Evolutionary conservation across 148 eudicot species (phyloP), one percentile per base, ranked within the genome.

Genomic region (Heliosperma pusillum): DNA sequence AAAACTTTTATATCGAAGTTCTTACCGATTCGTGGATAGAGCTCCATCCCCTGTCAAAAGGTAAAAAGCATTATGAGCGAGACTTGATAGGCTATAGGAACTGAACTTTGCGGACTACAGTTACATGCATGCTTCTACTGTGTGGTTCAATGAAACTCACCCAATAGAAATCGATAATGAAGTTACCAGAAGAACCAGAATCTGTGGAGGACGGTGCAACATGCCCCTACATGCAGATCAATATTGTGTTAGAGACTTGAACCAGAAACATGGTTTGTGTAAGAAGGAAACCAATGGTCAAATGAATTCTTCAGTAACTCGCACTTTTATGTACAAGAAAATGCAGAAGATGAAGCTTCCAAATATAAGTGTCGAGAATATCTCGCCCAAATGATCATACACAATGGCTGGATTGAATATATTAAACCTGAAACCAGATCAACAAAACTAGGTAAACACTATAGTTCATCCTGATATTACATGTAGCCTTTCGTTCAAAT

Each of bases 311-410:
- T 26, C 24, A 26, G 12, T 33, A 74, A 55, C 33, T 11, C 91
- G 52, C 70, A 94, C 98, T 76, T 94, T 94, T 44, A 94, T 79
- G 86, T 89, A 91, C 83, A 94, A 79, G 75, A 91, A 77, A 66
- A 88, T 71, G 66, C 98, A 91, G 77, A 94, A 94, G 82, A 94
- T 70, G 69, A 94, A 81, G 92, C 98, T 94, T 65, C 98, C 98
- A 68, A 91, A 82, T 77, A 94, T 90, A 22, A 94, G 96, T 50
- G 98, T 87, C 29, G 98, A 94, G 75, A 76, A 94, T 74, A 91
- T 91, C 80, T 94, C 97, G 77, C 98, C 98, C 88, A 94, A 73
- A 80, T 89, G 98, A 75, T 94, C 98, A 85, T 94, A 94, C 64
- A 94, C 97, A 56, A 86, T 69, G 19, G 91, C 68, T 21, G 98